Base-by-base conservation (phyloP, 164 flowering plant genomes). In the Buxus sempervirens region DNA sequence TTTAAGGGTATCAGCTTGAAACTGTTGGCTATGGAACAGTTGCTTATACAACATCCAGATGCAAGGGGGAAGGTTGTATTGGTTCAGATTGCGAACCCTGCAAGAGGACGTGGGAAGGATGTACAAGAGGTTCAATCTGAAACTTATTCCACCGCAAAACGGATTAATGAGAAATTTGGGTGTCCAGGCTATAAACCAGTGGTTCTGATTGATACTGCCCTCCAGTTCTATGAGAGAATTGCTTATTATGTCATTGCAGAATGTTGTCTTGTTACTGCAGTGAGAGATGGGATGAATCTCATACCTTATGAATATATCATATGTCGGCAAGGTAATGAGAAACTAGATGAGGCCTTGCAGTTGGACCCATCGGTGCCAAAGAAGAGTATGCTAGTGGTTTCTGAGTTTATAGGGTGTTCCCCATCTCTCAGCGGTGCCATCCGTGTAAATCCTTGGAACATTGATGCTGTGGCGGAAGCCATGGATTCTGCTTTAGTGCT, bases 251-350 rank as follows among this genome's bases (percentile, higher is more conserved):
- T 76, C 51, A 75, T 83, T 57, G 84, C 89, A 0, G 89, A 85
- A 64, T 85, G 89, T 64, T 85, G 89, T 72, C 83, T 85, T 24
- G 85, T 85, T 42, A 85, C 86, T 23, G 86, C 87, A 10, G 89
- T 85, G 60, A 83, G 89, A 62, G 89, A 85, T 70, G 89, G 89
- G 58, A 85, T 85, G 89, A 85, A 85, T 75, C 81, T 85, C 7
- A 83, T 85, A 68, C 89, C 89, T 0, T 85, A 85, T 58, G 87
- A 85, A 70, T 85, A 85, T 64, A 69, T 83, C 23, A 71, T 85
- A 53, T 70, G 83, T 64, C 69, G 87, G 6, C 87, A 85, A 64
- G 87, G 89, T 32, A 85, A 75, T n/a, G 70, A 69, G 1, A 80
- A 75, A 63, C 60, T 85, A 23, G 88, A 85, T 58, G 59, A 53